Evolutionary conservation across 225 moss, liverwort and hornwort species (phyloP).

Genomic region (Rhytidiadelphus loreus): DNA sequence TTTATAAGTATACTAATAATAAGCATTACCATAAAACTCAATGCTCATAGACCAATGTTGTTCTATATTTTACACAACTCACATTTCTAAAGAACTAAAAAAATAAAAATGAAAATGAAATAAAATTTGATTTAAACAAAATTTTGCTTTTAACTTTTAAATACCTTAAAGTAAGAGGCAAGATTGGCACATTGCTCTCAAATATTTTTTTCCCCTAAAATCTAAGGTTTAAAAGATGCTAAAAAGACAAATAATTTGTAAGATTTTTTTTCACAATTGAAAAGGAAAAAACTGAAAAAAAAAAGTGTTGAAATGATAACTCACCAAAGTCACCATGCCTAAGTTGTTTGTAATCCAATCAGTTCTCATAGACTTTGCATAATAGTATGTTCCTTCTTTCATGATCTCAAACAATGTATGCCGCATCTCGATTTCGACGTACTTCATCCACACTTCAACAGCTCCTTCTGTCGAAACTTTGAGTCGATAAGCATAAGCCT

Average conservation of each 20-base stretch:
- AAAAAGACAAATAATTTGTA: not conserved
- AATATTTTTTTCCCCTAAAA: not conserved
- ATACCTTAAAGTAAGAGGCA: not conserved
- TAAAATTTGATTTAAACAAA: not conserved
- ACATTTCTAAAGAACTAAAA: too few relatives aligned
- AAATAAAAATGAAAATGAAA: not conserved
- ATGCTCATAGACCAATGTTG: not conserved
- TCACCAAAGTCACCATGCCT: constrained; percentile 85
- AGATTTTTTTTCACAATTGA: not conserved
- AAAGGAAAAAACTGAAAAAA: not conserved
- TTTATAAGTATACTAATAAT: not conserved
- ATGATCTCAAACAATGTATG: constrained; percentile 62
- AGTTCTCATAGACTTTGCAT: constrained; percentile 51
- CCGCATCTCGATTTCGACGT: constrained; percentile 65
- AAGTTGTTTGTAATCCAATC: constrained; percentile 64
- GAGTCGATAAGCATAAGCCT: constrained; percentile 34
- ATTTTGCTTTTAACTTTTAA: not conserved
- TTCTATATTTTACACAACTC: not conserved
- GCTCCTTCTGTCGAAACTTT: constrained; percentile 56
- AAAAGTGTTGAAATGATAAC: not conserved
- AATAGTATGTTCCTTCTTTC: constrained; percentile 75
- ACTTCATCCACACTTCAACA: constrained; percentile 78
- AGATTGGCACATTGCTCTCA: not conserved
- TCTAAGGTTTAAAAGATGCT: not conserved
- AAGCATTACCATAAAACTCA: not conserved